A percentile compares a stretch with the other conserved stretches of the same genome.
phyloP scores from a whole-genome alignment of 2,329 filamentous ascomycete genomes.

The Paraconiothyrium brasiliense region DNA sequence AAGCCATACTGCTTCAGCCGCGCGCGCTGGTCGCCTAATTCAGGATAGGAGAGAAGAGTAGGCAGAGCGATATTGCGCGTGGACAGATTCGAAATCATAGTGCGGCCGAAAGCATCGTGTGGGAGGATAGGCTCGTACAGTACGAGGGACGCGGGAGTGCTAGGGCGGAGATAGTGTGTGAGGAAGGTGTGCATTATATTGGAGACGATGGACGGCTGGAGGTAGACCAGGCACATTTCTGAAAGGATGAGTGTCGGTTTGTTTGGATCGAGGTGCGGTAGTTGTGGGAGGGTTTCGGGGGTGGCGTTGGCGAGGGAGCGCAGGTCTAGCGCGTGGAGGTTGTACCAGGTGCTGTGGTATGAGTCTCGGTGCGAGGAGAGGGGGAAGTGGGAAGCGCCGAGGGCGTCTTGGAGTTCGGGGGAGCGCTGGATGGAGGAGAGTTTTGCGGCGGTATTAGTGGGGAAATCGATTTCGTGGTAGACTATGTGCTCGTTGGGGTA shows the following conservation, averaged over 20 bases:
- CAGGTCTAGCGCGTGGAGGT: constrained; percentile 71
- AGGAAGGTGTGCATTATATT: constrained; percentile 63
- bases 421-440: constrained; percentile 54
- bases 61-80: constrained; percentile 84
- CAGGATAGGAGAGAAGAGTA: constrained; percentile 77
- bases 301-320: constrained; percentile 61
- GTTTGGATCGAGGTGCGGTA: constrained; percentile 60
- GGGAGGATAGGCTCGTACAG: constrained; percentile 91
- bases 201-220: constrained; percentile 71
- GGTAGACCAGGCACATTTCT: constrained; percentile 94
- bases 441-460: constrained; percentile 75
- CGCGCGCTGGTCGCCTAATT: constrained; percentile 72
- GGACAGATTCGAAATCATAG: constrained; percentile 91
- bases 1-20: constrained; percentile 76
- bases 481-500: constrained; percentile 60
- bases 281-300: constrained; percentile 31
- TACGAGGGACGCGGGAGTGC: constrained; percentile 67
- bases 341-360: constrained; percentile 62
- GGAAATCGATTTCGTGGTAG: constrained; percentile 95
- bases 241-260: constrained; percentile 87
- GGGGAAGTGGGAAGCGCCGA: constrained; percentile 37
- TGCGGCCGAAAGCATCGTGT: constrained; percentile 84
- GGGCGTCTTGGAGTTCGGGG: constrained; percentile 39
- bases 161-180: constrained; percentile 49
- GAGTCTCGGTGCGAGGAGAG: constrained; percentile 39